Evolutionary conservation across 1,139 yeast genomes (phyloP).

Genomic region (Pneumocystis sp.): DNA sequence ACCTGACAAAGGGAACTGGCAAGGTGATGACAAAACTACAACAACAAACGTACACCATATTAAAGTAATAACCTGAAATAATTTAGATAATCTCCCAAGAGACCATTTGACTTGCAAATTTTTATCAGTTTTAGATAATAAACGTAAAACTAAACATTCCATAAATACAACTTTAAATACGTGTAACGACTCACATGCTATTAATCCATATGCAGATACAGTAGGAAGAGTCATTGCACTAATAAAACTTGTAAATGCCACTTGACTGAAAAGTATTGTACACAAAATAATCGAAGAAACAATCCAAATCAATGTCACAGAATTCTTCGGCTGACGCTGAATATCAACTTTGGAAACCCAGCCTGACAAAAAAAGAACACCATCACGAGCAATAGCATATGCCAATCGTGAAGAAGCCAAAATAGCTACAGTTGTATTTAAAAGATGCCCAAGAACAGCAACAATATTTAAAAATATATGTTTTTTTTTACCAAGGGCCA

Average conservation of each 20-base stretch:
- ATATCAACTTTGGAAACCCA: constrained; percentile 18
- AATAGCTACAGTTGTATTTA: constrained; percentile 18
- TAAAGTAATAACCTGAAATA: constrained; percentile 29
- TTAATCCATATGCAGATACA: constrained; percentile 18
- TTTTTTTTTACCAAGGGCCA: constrained; percentile 20
- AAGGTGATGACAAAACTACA: constrained; percentile 55
- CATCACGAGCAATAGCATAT: constrained; percentile 21
- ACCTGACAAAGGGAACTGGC: constrained; percentile 45
- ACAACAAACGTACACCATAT: constrained; percentile 47
- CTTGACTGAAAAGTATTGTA: constrained; percentile 18
- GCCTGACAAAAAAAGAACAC: constrained; percentile 20
- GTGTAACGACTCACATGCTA: constrained; percentile 9
- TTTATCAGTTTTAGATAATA: constrained; percentile 16
- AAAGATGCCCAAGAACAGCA: constrained; percentile 15
- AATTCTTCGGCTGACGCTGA: constrained; percentile 19
- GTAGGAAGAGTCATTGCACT: constrained; percentile 21
- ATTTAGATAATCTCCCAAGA: constrained; percentile 17
- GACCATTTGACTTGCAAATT: constrained; percentile 16
- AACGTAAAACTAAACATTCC: constrained; percentile 16
- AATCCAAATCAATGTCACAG: constrained; percentile 18
- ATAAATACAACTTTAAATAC: not conserved
- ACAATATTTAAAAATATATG: constrained; percentile 19
- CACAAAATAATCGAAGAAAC: constrained; percentile 18
- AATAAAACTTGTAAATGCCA: constrained; percentile 20
- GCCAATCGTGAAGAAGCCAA: constrained; percentile 21